phyloP scores from a whole-genome alignment of 352 stramenopile genomes.

The Phytophthora sojae region DNA sequence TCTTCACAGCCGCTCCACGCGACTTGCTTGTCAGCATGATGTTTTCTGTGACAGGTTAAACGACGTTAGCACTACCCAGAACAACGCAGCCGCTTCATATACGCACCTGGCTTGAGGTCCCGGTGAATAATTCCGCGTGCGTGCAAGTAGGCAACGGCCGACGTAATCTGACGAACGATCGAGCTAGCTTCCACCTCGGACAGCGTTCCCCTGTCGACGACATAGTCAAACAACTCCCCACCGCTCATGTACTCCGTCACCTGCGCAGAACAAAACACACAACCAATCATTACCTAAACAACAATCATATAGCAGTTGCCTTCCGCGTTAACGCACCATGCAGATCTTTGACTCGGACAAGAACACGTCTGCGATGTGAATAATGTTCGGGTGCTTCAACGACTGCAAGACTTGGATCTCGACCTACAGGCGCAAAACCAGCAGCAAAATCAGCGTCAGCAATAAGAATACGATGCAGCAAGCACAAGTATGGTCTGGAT shows the following conservation, averaged over 20 bases:
- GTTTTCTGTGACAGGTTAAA: constrained; percentile 57
- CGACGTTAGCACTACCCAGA: constrained; percentile 1
- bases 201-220: constrained; percentile 91
- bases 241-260: constrained; percentile 91
- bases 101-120: constrained; percentile 87
- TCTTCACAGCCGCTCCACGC: constrained; percentile 93
- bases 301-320: background rate
- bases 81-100: background rate
- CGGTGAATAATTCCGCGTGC: constrained; percentile 88
- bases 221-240: constrained; percentile 92
- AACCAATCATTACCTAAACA: constrained; percentile 2
- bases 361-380: constrained; percentile 90
- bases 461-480: background rate
- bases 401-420: constrained; percentile 92
- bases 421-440: constrained; percentile 45
- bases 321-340: constrained; percentile 54
- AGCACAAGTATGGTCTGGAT: background rate
- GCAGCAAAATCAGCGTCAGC: constrained; percentile 9
- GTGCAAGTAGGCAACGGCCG: constrained; percentile 91
- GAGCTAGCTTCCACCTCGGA: constrained; percentile 88
- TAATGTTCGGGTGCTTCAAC: constrained; percentile 91
- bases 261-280: constrained; percentile 29
- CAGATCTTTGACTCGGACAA: constrained; percentile 86
- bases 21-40: constrained; percentile 87
- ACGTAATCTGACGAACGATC: constrained; percentile 92